These are phyloP conservation scores for Cetradonia linearis DNA, from an alignment of 495 filamentous ascomycete species.

Conservation along the genomic window DNA sequence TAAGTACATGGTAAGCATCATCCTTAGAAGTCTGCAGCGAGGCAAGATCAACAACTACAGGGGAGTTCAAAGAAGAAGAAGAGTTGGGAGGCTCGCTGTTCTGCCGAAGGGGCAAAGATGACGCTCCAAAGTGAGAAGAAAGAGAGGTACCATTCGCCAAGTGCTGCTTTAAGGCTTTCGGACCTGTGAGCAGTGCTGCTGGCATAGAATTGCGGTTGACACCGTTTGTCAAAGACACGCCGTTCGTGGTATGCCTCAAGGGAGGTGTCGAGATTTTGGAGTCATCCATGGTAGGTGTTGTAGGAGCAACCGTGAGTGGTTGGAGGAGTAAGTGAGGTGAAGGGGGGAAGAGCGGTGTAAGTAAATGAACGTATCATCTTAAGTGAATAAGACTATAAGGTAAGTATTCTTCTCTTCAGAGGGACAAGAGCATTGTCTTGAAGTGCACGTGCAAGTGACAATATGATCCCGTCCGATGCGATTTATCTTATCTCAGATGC, in stretches of 20 bases:
- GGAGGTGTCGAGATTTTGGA: conserved; percentile 2
- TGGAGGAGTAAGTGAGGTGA: conserved; percentile 1
- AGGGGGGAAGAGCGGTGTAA: not conserved
- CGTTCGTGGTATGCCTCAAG: not conserved
- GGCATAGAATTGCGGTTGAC: conserved; percentile 7
- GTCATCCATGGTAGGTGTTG: not conserved
- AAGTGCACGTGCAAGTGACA: not conserved
- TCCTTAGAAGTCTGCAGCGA: conserved; percentile 15
- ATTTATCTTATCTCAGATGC: conserved; percentile 7
- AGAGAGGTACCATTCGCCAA: conserved; percentile 21
- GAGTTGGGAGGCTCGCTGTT: conserved; percentile 13
- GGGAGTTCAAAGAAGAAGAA: not conserved
- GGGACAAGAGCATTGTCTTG: not conserved
- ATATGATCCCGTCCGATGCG: too few relatives aligned
- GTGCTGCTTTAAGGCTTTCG: conserved; percentile 22
- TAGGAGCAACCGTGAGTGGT: not conserved
- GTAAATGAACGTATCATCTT: not conserved
- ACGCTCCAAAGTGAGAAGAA: conserved; percentile 9
- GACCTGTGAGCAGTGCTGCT: conserved; percentile 21
- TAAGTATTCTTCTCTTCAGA: not conserved
- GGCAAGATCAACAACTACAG: not conserved
- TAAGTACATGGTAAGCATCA: conserved; percentile 20
- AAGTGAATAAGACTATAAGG: not conserved
- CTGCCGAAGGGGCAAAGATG: conserved; percentile 1
- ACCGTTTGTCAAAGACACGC: conserved; percentile 15